phyloP scores from a whole-genome alignment of 208 protist genomes.

The Strigomonas galati region DNA sequence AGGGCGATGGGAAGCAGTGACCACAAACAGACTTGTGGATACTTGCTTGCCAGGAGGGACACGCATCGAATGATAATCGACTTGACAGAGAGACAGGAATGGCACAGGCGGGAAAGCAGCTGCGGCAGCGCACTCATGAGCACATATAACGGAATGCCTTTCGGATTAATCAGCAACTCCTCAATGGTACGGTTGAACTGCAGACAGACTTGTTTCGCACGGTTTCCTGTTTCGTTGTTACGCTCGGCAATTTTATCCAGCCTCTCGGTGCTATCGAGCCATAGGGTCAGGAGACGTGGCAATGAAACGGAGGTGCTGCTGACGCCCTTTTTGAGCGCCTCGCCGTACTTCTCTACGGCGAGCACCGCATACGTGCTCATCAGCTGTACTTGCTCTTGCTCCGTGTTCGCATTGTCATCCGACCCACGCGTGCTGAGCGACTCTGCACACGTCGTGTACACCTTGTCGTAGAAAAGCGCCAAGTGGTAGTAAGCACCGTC shows the following conservation, averaged over 20 bases:
- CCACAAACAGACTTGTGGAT: conserved; percentile 89
- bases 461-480: conserved; percentile 92
- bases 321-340: conserved; percentile 71
- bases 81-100: conserved; percentile 50
- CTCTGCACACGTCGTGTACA: conserved; percentile 1
- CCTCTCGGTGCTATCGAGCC: conserved; percentile 77
- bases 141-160: conserved; percentile 40
- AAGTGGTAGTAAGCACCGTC: conserved; percentile 91
- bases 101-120: conserved; percentile 88
- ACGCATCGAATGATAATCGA: conserved; percentile 60
- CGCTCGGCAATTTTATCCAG: conserved; percentile 19
- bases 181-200: conserved; percentile 34
- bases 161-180: conserved; percentile 20
- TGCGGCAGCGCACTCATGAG: conserved; percentile 82
- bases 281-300: conserved; percentile 95
- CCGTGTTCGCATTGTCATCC: neutral
- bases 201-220: conserved; percentile 10
- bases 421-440: conserved; percentile 1
- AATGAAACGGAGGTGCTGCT: conserved; percentile 91
- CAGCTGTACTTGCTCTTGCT: conserved; percentile 26
- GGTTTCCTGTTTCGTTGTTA: conserved; percentile 16
- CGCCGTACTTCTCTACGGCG: conserved; percentile 79
- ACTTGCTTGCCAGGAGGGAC: conserved; percentile 53
- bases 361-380: conserved; percentile 18
- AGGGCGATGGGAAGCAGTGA: conserved; percentile 74